These are phyloP conservation scores for Globisporangium radiosum DNA, from an alignment of 352 stramenopile species.

Conservation along the genomic window DNA sequence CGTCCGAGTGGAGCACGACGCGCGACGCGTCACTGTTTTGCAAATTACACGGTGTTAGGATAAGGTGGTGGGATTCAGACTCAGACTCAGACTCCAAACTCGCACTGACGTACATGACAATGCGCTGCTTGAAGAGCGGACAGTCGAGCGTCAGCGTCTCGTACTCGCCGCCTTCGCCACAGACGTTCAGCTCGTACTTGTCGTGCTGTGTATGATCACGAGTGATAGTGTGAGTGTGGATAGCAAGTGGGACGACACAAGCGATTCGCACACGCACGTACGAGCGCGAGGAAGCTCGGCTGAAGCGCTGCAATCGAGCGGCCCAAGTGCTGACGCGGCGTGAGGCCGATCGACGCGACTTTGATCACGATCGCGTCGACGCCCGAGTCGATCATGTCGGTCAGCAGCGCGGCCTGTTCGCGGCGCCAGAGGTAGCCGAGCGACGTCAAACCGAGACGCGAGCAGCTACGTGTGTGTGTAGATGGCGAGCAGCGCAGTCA, in stretches of 20 bases:
- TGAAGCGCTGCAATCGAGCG: constrained; percentile 85
- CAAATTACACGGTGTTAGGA: no score
- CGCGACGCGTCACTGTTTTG: constrained; percentile 79
- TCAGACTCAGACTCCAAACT: no score
- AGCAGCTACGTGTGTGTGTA: constrained; percentile 49
- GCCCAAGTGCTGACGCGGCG: constrained; percentile 78
- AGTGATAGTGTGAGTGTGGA: constrained; percentile 15
- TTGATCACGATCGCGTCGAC: constrained; percentile 97
- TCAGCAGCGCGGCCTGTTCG: constrained; percentile 88
- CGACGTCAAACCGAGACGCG: constrained; percentile 90
- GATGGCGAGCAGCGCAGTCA: background rate
- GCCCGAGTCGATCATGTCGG: constrained; percentile 92
- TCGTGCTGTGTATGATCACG: constrained; percentile 51
- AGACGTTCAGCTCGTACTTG: constrained; percentile 97
- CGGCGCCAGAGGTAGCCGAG: constrained; percentile 95
- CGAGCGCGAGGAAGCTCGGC: constrained; percentile 86
- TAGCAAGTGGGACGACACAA: no score
- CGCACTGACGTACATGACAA: constrained; percentile 67
- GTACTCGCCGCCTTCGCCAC: constrained; percentile 99
- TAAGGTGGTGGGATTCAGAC: no score
- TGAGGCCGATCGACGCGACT: constrained; percentile 90
- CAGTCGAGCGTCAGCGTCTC: constrained; percentile 99
- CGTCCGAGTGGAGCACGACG: constrained; percentile 89
- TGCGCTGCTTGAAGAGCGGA: constrained; percentile 91
- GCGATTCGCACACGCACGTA: constrained; percentile 7